Evolutionary conservation across 2,329 filamentous ascomycete genomes (phyloP).

Genomic region (Penicillium sp.): DNA sequence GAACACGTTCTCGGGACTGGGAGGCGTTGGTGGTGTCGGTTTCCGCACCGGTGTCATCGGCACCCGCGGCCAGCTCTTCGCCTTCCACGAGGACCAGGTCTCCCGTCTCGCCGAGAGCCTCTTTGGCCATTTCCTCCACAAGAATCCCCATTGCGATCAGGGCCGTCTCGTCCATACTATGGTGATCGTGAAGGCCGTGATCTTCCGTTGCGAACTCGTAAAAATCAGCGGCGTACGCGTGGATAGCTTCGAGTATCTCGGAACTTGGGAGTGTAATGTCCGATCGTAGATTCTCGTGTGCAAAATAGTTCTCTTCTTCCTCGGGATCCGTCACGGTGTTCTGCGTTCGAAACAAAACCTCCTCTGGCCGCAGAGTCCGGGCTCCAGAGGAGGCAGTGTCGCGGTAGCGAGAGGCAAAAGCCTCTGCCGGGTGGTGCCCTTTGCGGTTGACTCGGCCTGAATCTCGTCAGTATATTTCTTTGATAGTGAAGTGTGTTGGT

Average conservation of each 20-base stretch:
- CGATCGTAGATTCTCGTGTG: constrained; percentile 53
- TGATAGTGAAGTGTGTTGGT: not conserved
- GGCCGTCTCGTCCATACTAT: constrained; percentile 67
- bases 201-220: constrained; percentile 51
- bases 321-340: constrained; percentile 58
- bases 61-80: not conserved
- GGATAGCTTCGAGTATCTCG: constrained; percentile 63
- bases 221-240: constrained; percentile 63
- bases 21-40: not conserved
- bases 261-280: constrained; percentile 57
- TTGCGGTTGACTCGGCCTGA: constrained; percentile 55
- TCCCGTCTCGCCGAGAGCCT: constrained; percentile 61
- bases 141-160: constrained; percentile 66
- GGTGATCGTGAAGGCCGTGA: constrained; percentile 50
- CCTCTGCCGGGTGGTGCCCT: constrained; percentile 39
- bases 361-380: constrained; percentile 60
- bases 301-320: constrained; percentile 63
- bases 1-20: not conserved
- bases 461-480: constrained; percentile 18
- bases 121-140: constrained; percentile 62
- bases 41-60: not conserved
- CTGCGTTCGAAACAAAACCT: constrained; percentile 61
- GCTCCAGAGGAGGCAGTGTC: constrained; percentile 44
- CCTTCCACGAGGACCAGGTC: constrained; percentile 54
- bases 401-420: constrained; percentile 38